Evolutionary conservation across 1,284 basidiomycete species (phyloP).

Genomic region (Pascua guehoae): DNA sequence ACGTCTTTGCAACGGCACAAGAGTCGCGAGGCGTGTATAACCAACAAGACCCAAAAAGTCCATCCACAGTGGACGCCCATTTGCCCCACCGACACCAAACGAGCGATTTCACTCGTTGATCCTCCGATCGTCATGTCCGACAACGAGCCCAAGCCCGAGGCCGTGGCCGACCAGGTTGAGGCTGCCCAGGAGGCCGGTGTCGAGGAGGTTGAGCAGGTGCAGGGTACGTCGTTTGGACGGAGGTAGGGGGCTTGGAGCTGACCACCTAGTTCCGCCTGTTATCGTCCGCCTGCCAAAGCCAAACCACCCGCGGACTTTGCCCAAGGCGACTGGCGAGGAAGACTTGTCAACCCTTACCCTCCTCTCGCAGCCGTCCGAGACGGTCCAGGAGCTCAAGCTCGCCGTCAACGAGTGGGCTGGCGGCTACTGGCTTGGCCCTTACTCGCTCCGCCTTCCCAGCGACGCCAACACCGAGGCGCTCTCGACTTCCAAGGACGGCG

Average conservation of each 20-base stretch:
- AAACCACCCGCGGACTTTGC: conserved; percentile 40
- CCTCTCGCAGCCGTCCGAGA: conserved; percentile 44
- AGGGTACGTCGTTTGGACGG: neutral
- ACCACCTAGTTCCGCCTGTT: conserved; percentile 32
- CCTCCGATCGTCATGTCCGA: conserved; percentile 13
- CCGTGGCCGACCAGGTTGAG: conserved; percentile 12
- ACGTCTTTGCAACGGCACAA: no score
- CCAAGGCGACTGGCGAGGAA: conserved; percentile 28
- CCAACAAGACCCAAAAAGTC: no score
- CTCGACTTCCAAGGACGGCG: conserved; percentile 38
- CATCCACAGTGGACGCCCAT: no score
- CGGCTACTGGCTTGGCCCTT: conserved; percentile 51
- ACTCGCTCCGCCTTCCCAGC: conserved; percentile 44
- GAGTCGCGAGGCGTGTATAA: no score
- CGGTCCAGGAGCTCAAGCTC: conserved; percentile 49
- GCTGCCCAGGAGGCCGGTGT: conserved; percentile 8
- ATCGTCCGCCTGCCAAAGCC: conserved; percentile 44
- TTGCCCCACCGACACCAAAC: no score
- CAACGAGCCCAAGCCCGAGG: conserved; percentile 16
- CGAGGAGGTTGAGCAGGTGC: conserved; percentile 8
- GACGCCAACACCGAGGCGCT: conserved; percentile 16
- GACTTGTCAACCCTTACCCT: conserved; percentile 35
- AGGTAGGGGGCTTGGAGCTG: neutral
- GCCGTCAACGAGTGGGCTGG: conserved; percentile 48
- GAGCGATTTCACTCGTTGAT: neutral